Evolutionary conservation across 305 asterid species (phyloP).

Genomic region (Fraxinus nigra): DNA sequence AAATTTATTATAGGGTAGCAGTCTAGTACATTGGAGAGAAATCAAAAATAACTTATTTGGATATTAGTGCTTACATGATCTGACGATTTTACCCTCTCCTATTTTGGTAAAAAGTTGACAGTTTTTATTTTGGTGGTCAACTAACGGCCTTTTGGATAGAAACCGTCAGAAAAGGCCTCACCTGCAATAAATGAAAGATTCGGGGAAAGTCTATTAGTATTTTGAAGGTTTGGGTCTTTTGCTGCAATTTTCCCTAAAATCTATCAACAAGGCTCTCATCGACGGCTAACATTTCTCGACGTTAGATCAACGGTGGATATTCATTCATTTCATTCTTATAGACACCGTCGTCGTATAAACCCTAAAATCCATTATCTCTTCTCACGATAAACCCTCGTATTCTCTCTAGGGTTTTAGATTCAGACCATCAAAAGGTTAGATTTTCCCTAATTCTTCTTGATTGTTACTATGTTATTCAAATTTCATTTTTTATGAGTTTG

Average conservation of each 20-base stretch:
- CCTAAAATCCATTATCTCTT: neutral
- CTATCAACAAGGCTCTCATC: neutral
- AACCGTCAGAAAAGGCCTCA: too few relatives aligned
- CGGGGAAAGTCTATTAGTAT: neutral
- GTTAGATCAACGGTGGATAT: neutral
- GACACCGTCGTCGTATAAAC: neutral
- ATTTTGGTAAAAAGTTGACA: too few relatives aligned
- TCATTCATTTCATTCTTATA: neutral
- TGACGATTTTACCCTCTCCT: too few relatives aligned
- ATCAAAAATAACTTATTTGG: too few relatives aligned
- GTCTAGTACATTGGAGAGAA: too few relatives aligned
- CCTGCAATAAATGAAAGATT: too few relatives aligned
- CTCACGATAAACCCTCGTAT: constrained; percentile 25
- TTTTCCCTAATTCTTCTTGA: neutral
- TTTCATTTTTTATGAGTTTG: neutral
- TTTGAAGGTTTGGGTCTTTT: neutral
- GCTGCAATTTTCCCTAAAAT: neutral
- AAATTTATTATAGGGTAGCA: too few relatives aligned
- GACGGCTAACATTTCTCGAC: neutral
- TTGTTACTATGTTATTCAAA: neutral
- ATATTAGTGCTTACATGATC: too few relatives aligned
- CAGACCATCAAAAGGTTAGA: constrained; percentile 17
- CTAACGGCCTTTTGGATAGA: too few relatives aligned
- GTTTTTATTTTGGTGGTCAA: too few relatives aligned
- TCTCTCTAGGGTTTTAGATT: constrained; percentile 31